phyloP scores from a whole-genome alignment of 768 basidiomycete species.

The Pleurotus platypus region DNA sequence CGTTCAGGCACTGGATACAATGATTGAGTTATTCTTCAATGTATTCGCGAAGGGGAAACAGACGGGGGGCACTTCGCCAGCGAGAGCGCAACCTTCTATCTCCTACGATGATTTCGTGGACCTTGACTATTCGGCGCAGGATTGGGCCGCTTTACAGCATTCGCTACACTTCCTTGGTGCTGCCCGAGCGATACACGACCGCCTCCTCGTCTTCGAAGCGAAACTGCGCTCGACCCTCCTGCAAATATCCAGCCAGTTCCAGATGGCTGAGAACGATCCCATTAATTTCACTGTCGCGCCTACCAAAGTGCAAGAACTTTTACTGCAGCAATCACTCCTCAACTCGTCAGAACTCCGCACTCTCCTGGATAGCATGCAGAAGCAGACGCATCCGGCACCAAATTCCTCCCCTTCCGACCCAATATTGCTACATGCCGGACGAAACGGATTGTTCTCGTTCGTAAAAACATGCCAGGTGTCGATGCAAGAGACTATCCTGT shows the following conservation, averaged over 20 bases:
- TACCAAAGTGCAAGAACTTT: conserved; percentile 64
- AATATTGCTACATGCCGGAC: conserved; percentile 51
- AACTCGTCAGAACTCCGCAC: conserved; percentile 75
- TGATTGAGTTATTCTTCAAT: conserved; percentile 70
- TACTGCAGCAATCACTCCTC: conserved; percentile 81
- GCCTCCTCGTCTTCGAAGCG: conserved; percentile 63
- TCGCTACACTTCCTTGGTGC: conserved; percentile 82
- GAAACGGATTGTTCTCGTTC: conserved; percentile 55
- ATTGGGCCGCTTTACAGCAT: conserved; percentile 85
- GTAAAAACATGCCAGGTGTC: conserved; percentile 73
- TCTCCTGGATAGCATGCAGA: conserved; percentile 46
- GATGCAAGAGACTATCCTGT: conserved; percentile 79
- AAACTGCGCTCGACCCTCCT: conserved; percentile 58
- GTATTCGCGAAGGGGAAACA: conserved; percentile 53
- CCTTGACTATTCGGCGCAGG: conserved; percentile 83
- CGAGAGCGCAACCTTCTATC: conserved; percentile 18
- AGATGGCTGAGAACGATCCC: conserved; percentile 51
- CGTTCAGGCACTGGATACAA: conserved; percentile 68
- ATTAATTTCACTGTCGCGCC: conserved; percentile 49
- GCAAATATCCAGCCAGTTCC: conserved; percentile 59
- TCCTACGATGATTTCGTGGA: conserved; percentile 68
- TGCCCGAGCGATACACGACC: conserved; percentile 68
- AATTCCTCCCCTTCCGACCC: conserved; percentile 19
- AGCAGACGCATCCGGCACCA: conserved; percentile 16
- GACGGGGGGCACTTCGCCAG: conserved; percentile 26